Base-by-base conservation (phyloP, 2,329 filamentous ascomycete species). In the Tolypocladium endophyticum region DNA sequence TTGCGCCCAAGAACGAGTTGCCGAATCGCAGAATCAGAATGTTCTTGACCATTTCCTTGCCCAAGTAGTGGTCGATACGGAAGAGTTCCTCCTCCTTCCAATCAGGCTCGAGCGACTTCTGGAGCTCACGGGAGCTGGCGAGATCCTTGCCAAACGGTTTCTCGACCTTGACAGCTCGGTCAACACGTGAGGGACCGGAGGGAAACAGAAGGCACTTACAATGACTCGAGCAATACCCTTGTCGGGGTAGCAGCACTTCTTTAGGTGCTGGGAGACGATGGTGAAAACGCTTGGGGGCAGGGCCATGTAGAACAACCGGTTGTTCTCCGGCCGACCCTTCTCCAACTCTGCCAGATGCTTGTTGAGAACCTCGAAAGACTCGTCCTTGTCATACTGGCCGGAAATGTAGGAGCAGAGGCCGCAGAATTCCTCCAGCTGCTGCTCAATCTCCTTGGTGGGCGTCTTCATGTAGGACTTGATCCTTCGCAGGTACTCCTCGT, bases 21-120 rank as follows among this genome's bases (percentile, higher is more conserved):
- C 94, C 95, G 73, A 99, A 99, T 73, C 95, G 86, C 66, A 99
- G 85, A 68, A 99, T 97, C 66, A 99, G 83, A 67, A 99, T 95
- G 79, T 99, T 99, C 87, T 99, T 99, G 70, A 99, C 94, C 94
- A 99, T 99, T 79, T 99, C 94, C 83, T 99, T 99, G 70, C 95
- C 95, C 55, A 99, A 86, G 77, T 99, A 99, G 80, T 99, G 94
- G 75, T 99, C 94, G 71, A 99, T 99, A 72, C 94, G 92, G 87
- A 95, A 99, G 67, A 99, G 87, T 79, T 99, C 94, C 58, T 97
- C 93, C 77, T 99, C 95, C 72, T 90, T 94, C 95, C 94, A 99
- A 79, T 99, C 92, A 52, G 94, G 94, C 72, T 93, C 90, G 64
- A 99, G 85, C 9, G 94, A 95, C 75, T 90, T 92, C 73, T 97